phyloP scores from a whole-genome alignment of 2,329 filamentous ascomycete genomes.

The Colletotrichum sp. region DNA sequence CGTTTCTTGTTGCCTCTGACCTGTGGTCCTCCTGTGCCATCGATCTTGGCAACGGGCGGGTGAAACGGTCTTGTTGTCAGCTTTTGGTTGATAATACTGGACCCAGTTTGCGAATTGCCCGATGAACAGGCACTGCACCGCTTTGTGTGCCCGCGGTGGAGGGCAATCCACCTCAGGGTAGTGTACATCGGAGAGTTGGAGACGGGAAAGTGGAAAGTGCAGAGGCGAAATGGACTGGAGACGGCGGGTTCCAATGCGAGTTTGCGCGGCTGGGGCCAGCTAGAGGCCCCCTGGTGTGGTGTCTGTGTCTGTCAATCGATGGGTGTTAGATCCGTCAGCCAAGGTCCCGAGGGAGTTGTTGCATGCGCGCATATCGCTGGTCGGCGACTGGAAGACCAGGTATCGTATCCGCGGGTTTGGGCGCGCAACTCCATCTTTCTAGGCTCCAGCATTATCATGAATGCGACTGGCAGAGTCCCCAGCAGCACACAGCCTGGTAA shows the following conservation, averaged over 20 bases:
- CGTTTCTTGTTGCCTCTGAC: not conserved
- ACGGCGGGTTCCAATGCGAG: not conserved
- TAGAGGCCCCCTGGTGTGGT: not conserved
- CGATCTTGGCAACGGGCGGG: conserved; percentile 9
- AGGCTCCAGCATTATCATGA: conserved; percentile 15
- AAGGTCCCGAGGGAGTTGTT: not conserved
- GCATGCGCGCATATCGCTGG: not conserved
- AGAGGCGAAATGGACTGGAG: not conserved
- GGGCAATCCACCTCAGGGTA: not conserved
- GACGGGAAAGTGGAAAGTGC: not conserved
- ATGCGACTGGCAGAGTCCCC: conserved; percentile 1
- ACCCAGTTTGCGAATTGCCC: not conserved
- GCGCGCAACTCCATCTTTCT: conserved; percentile 10
- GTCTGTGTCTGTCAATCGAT: not conserved
- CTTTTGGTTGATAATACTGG: not conserved
- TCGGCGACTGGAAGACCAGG: not conserved
- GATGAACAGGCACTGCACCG: not conserved
- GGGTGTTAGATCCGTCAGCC: not conserved
- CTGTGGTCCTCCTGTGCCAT: not conserved
- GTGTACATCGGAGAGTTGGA: not conserved
- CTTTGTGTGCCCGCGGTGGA: not conserved
- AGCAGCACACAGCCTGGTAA: not conserved
- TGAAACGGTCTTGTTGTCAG: not conserved
- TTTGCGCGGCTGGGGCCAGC: not conserved
- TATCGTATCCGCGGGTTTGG: conserved; percentile 4